A percentile compares a stretch with the other conserved stretches of the same genome.
Evolutionary conservation across 129 eudicot species (phyloP).

Genomic region (Tagetes patula): DNA sequence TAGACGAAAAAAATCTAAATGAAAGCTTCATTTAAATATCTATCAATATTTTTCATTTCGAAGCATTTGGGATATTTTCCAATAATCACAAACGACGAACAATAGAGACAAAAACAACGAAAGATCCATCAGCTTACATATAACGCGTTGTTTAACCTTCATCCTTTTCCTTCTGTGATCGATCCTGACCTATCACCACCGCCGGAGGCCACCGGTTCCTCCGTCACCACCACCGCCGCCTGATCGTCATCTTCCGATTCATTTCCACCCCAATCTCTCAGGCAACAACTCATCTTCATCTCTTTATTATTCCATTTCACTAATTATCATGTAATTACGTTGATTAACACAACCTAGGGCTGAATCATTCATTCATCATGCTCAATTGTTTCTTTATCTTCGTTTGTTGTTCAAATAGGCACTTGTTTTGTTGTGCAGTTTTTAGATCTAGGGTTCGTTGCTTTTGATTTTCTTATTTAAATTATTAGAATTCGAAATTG

Average conservation of each 20-base stretch:
- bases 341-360: conserved; percentile 20
- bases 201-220: conserved; percentile 20
- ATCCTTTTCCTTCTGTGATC: conserved; percentile 22
- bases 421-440: conserved; percentile 5
- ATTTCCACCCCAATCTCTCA: conserved; percentile 17
- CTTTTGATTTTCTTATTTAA: neutral
- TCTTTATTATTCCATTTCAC: neutral
- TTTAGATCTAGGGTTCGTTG: conserved; percentile 37
- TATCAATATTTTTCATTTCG: too few relatives aligned
- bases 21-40: too few relatives aligned
- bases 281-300: conserved; percentile 17
- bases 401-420: neutral
- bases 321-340: conserved; percentile 14
- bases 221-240: conserved; percentile 26
- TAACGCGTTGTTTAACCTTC: conserved; percentile 31
- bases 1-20: too few relatives aligned
- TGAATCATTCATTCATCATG: neutral
- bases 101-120: conserved; percentile 29
- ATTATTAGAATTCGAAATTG: neutral
- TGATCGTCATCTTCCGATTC: conserved; percentile 28
- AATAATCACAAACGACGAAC: neutral
- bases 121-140: conserved; percentile 35
- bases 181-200: neutral
- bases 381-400: conserved; percentile 3
- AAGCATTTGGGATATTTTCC: conserved; percentile 16